phyloP scores from a whole-genome alignment of 2,329 filamentous ascomycete genomes.

The Sclerotinia sclerotiorum region DNA sequence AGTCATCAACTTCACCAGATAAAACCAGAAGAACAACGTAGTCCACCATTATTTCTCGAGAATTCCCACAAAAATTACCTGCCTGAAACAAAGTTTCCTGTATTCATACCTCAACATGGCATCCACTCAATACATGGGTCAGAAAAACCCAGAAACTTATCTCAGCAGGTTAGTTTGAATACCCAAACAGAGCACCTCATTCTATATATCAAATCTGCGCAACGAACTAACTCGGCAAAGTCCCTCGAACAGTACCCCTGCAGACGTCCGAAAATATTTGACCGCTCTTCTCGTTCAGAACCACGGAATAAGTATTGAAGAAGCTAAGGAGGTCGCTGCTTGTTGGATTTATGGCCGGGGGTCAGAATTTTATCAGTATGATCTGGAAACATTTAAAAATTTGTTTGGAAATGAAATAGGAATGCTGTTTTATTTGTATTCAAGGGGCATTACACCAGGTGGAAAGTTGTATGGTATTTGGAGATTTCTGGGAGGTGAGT shows the following conservation, averaged over 20 bases:
- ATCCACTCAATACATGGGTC: neutral
- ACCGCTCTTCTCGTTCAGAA: constrained; percentile 5
- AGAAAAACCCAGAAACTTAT: neutral
- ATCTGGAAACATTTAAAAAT: neutral
- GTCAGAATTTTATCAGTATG: constrained; percentile 14
- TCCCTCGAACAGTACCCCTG: neutral
- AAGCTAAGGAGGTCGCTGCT: neutral
- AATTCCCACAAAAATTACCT: neutral
- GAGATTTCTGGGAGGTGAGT: rapidly evolving
- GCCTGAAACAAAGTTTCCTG: neutral
- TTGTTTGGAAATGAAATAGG: constrained; percentile 9
- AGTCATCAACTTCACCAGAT: neutral
- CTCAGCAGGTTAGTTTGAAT: neutral
- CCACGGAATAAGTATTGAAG: neutral
- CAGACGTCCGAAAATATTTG: neutral
- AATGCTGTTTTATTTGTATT: constrained; percentile 11
- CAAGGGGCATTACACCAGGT: neutral
- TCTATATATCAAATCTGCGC: neutral
- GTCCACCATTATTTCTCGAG: neutral
- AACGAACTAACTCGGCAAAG: neutral
- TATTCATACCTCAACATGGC: neutral
- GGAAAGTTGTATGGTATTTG: rapidly evolving
- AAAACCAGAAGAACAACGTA: neutral
- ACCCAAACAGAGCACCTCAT: neutral
- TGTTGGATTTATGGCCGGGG: constrained; percentile 5